Evolutionary conservation across 306 rosid species (phyloP), one percentile per base, ranked within the genome.

Genomic region (barrel medic (Medicago truncatula)): DNA sequence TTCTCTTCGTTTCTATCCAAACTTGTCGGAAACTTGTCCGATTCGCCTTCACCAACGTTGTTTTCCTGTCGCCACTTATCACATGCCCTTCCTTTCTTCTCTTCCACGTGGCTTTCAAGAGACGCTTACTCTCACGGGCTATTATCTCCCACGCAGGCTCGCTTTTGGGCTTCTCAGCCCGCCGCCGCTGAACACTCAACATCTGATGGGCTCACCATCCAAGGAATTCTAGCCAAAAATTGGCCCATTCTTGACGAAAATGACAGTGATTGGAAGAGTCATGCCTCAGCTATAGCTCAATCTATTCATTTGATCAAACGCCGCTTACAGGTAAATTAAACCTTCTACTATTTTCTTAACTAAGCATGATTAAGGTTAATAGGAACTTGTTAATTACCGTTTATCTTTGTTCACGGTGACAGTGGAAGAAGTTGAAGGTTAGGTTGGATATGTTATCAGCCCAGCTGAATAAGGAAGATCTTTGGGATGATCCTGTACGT

Each of bases 251-350:
- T 89, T 0, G 87, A 84, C 5, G 96, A 90, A 75, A 77, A 82
- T 57, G 93, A 95, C 62, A 67, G 82, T 40, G 96, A 92, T 77
- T 95, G 99, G 99, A 95, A 84, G 87, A 95, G 97, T 70, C 97
- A 95, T 39, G 97, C 97, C 43, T 20, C 92, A 16, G 93, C 97
- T 17, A 74, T 95, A 56, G 97, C 99, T 28, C 97, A 89, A 67
- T 92, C 99, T 38, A 86, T 90, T 83, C 83, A 85, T 74, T 58
- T 92, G 10, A 90, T 92, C 76, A 95, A 95, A 89, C 96, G 89
- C 69, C 91, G 97, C 13, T 85, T 89, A 59, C 88, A 90, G 97
- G 99, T 90, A 62, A 36, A 12, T 18, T 17, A 9, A 28, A 10
- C n/a, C 41, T 61, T 73, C 53, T 58, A 38, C 53, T 58, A 38